phyloP scores from a whole-genome alignment of 1,284 basidiomycete species.

The Ceratobasidium sp. region DNA sequence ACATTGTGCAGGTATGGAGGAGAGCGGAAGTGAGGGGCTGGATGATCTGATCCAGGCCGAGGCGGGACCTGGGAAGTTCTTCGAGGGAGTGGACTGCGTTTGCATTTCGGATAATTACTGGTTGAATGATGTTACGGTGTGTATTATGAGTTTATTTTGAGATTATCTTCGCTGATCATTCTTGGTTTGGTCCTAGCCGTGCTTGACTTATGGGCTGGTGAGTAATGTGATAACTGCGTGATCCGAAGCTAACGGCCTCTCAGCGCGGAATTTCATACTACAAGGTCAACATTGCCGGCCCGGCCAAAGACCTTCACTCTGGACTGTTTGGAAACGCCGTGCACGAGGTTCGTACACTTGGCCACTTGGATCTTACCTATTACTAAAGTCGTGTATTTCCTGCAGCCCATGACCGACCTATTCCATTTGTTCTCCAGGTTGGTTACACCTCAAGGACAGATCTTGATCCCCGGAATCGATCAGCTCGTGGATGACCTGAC shows the following conservation, averaged over 20 bases:
- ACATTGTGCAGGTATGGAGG: conserved; percentile 82
- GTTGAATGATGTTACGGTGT: conserved; percentile 76
- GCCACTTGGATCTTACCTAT: background rate
- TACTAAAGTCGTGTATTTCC: background rate
- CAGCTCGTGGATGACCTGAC: conserved; percentile 85
- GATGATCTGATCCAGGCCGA: conserved; percentile 90
- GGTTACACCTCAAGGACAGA: conserved; percentile 83
- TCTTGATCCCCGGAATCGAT: conserved; percentile 91
- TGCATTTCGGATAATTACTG: conserved; percentile 96
- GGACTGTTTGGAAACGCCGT: conserved; percentile 89
- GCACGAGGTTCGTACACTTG: conserved; percentile 65
- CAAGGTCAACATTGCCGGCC: conserved; percentile 85
- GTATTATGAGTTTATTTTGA: conserved; percentile 12
- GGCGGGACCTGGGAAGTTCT: conserved; percentile 79
- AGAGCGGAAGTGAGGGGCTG: conserved; percentile 92
- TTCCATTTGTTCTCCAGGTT: conserved; percentile 85
- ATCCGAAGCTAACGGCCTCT: conserved; percentile 57
- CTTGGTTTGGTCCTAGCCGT: conserved; percentile 58
- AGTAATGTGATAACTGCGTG: conserved; percentile 7
- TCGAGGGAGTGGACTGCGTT: conserved; percentile 91
- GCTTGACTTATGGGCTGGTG: conserved; percentile 75
- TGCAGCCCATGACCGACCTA: conserved; percentile 80
- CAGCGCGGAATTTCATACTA: conserved; percentile 91
- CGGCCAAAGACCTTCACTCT: conserved; percentile 91
- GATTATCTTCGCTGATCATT: background rate